Conservation (phyloP, 31 red algal species). For the Asparagopsis taxiformis region DNA sequence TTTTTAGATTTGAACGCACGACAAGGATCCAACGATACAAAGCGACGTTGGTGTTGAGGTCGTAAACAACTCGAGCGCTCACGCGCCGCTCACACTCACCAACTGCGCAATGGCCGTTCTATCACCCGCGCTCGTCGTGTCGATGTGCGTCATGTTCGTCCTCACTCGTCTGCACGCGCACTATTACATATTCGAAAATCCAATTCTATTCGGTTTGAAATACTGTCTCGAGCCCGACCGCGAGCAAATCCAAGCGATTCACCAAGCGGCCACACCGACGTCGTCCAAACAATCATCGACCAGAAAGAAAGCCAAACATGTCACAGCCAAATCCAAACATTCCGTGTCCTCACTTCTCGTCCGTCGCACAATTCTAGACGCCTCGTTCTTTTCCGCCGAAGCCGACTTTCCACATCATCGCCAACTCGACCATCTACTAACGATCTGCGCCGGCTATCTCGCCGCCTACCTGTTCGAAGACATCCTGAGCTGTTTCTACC, state of each 20-base stretch:
- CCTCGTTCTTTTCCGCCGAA: constrained; percentile 31
- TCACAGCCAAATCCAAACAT: constrained; percentile 4
- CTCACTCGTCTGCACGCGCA: constrained; percentile 44
- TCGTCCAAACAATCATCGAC: background rate
- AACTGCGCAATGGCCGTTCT: constrained; percentile 39
- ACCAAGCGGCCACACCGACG: background rate
- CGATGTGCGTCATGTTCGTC: constrained; percentile 58
- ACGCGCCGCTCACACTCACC: background rate
- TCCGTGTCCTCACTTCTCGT: constrained; percentile 19
- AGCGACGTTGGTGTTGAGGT: no score
- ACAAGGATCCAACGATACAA: no score
- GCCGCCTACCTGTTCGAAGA: constrained; percentile 41
- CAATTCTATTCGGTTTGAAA: constrained; percentile 46
- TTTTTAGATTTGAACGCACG: no score
- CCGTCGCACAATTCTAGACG: constrained; percentile 11
- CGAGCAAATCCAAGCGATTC: constrained; percentile 16
- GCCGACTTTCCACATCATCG: constrained; percentile 53
- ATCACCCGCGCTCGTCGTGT: constrained; percentile 44
- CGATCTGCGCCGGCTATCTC: constrained; percentile 25
- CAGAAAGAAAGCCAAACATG: constrained; percentile 16
- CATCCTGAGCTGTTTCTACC: constrained; percentile 24
- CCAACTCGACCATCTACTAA: constrained; percentile 25
- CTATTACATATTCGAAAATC: constrained; percentile 46
- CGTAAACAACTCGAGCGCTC: background rate
- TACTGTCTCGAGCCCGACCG: constrained; percentile 56